These are phyloP conservation scores for Colletotrichum higginsianum DNA, from an alignment of 2,329 filamentous ascomycete genomes.

Conservation along the genomic window DNA sequence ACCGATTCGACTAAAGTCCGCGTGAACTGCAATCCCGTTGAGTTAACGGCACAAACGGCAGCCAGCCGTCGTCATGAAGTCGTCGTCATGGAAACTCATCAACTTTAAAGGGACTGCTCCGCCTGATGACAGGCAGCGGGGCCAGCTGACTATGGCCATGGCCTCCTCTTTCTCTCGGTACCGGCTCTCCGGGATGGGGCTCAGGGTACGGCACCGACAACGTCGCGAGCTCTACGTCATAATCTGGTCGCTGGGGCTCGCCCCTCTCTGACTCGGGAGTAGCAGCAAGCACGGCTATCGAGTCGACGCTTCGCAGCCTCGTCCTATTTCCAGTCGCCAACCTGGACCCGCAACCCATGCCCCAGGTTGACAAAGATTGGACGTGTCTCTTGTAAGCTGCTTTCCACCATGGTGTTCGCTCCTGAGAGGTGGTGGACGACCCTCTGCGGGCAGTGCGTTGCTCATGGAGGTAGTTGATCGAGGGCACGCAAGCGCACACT, in stretches of 20 bases:
- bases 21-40: background rate
- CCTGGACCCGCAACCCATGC: background rate
- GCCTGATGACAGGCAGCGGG: constrained; percentile 22
- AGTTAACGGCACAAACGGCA: background rate
- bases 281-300: background rate
- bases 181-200: constrained; percentile 12
- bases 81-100: background rate
- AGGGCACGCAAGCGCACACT: constrained; percentile 43
- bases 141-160: background rate
- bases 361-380: constrained; percentile 17
- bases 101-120: constrained; percentile 21
- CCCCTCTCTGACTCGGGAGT: constrained; percentile 18
- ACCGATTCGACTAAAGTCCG: background rate
- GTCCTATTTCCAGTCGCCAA: background rate
- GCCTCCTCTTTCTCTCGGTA: background rate
- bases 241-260: constrained; percentile 24
- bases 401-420: constrained; percentile 10
- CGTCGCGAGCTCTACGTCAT: constrained; percentile 31
- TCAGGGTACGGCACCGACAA: background rate
- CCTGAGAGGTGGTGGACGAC: background rate
- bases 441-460: background rate
- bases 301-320: background rate
- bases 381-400: constrained; percentile 1
- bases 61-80: background rate
- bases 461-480: constrained; percentile 43